Base-by-base conservation (phyloP, 345 rosid species). In the Populus ilicifolia region DNA sequence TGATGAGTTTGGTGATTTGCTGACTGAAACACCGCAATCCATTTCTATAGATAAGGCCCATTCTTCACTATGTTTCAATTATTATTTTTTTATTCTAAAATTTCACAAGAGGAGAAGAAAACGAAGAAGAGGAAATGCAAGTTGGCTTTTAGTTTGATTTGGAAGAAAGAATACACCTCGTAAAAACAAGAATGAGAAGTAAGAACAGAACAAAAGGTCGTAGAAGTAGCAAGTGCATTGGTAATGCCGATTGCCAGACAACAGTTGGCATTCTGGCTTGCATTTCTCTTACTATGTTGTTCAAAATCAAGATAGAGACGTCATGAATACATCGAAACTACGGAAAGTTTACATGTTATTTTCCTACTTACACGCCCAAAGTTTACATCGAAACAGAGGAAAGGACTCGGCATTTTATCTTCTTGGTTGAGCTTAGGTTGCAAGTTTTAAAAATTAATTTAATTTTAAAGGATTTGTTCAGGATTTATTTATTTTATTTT, bases 201-300 rank as follows among this genome's bases (percentile, higher is more conserved):
- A 11, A 71, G 59, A 54, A 30, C 39, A 29, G 27, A 48, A 18
- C 8, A 25, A 30, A 27, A 43, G 6, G 43, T 18, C 3, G 59
- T 25, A 21, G 64, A 8, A 41, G 36, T n/a, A 52, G 17, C 11
- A 36, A 67, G 56, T 67, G 73, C 79, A 36, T 76, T 69, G 73
- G 23, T 69, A 38, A 6, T 23, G 23, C 68, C 79, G 59, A 14
- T 30, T 48, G 64, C 23, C 2, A 0, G 18, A 52, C 59, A 52
- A 74, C 18, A 62, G 54, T 25, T 74, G 25, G 12, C 65, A 2
- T 29, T 30, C 12, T 65, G 69, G 69, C 69, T 33, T 38, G 39
- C 20, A 30, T 17, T 65, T 65, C 39, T 65, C 12, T 6, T 6
- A 1, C 7, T 5, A 0, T 52, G 23, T 2, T 52, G 59, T 52